Base-by-base conservation (phyloP, 768 basidiomycete species). In the Lentinula raphanica region DNA sequence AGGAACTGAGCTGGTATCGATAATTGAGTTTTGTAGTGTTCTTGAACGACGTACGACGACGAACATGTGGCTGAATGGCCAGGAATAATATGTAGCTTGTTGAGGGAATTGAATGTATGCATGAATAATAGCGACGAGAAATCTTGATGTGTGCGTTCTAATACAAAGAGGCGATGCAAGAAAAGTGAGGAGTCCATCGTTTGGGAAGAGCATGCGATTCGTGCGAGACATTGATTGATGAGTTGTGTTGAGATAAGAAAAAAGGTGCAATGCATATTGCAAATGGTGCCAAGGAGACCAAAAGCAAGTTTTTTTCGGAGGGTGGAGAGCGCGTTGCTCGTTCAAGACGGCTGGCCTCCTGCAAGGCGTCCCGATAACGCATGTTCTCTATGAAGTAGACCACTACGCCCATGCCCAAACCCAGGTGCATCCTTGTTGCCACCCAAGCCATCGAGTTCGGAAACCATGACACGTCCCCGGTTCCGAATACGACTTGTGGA, bases 351-450 rank as follows among this genome's bases (percentile, higher is more conserved):
- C 40, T 53, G 31, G 51, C 45, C 35, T 27, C 13, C 49, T 25
- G 27, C 19, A 28, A 44, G 44, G 58, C 60, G 56, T 28, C 49
- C 46, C n/a, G 54, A 56, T 17, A 57, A 38, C 21, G 27, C 32
- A 59, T 74, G 69, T 64, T 77, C 78, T 28, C 80, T 71, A 56
- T 76, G 72, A 51, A 80, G 61, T 50, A 89, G 68, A 6, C 87
- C 88, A 62, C 86, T 88, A 51, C 87, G 80, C 54, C 87, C 87
- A 40, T 72, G 73, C 5, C 86, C 87, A 59, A 72, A 83, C 8
- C 87, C 87, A 36, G 86, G 86, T 2, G 82, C 85, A 36, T 75
- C 71, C n/a, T 70, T 70, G 32, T 72, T 72, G 48, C 64, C 64
- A 29, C 70, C 74, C 19, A 71, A 60, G 2, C 73, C 79, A 42